phyloP scores from a whole-genome alignment of 192 early-diverging fungal genomes.

The Coemansia erecta region DNA sequence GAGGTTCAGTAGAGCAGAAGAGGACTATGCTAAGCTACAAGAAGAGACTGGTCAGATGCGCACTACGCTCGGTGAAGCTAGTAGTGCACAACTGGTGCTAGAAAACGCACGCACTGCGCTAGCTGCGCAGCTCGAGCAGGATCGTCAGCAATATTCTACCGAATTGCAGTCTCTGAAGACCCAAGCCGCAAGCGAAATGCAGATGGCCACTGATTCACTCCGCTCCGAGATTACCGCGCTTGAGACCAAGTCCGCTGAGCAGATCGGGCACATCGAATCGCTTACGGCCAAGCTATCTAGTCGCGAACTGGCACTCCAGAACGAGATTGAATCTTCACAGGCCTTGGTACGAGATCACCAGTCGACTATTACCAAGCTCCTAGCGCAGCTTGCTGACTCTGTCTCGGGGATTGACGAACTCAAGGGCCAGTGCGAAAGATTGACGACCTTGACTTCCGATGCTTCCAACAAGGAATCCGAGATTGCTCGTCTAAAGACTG shows the following conservation, averaged over 20 bases:
- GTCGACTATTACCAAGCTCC: neutral
- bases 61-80: conserved; percentile 4
- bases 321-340: conserved; percentile 4
- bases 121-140: conserved; percentile 10
- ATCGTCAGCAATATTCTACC: conserved; percentile 1
- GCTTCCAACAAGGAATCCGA: neutral
- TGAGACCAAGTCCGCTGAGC: neutral
- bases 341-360: neutral
- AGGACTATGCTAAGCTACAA: neutral
- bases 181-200: neutral
- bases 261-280: neutral
- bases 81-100: neutral
- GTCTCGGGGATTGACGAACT: neutral
- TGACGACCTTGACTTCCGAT: conserved; percentile 1
- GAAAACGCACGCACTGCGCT: neutral
- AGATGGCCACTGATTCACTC: conserved; percentile 1
- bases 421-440: conserved; percentile 1
- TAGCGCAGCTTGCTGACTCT: neutral
- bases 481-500: conserved; percentile 3
- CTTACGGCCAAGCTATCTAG: conserved; percentile 4
- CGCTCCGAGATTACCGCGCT: conserved; percentile 3
- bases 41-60: conserved; percentile 10
- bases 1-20: conserved; percentile 12
- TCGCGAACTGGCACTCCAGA: neutral
- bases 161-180: conserved; percentile 2